Base-by-base conservation (phyloP, 1,139 yeast species). In the Diutina neorugosa region DNA sequence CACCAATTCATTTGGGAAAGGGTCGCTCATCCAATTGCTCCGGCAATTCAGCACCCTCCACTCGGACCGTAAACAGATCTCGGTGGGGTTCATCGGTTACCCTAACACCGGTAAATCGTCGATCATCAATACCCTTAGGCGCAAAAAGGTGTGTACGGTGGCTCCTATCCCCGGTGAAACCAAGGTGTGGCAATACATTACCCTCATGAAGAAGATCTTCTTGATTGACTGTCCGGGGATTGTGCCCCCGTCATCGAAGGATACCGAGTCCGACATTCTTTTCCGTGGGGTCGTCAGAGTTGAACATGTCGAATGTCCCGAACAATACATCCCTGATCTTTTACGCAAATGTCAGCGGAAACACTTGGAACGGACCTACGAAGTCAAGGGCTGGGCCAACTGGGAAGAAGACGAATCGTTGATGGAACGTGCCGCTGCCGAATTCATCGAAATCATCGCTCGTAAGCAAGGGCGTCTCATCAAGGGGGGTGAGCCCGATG, bases 111-210 rank as follows among this genome's bases (percentile, higher is more conserved):
- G 98, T 61, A 93, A 93, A 67, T 91, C 98, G 1, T 87, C 96
- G 42, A 90, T 93, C 61, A 93, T 93, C 64, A 93, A 93, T 69
- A 91, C 98, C 1, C 74, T 93, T 60, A 82, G 97, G 66, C 84
- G 84, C 67, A 93, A 93, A 77, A 93, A 93, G 73, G 98, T 93
- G 50, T 94, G 98, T 72, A 84, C 80, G 51, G 98, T 93, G 52
- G 98, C 98, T 1, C 98, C 98, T 52, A 90, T 93, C 62, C 98
- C 98, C 34, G 98, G 98, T 66, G 98, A 93, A 67, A 93, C 98
- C 51, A 93, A 93, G 70, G 98, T 93, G 49, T 93, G 98, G 98
- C 98, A 93, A 74, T 93, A 93, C 71, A 90, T 93, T 63, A 91
- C 98, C 2, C 76, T 93, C 64, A 93, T 93, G 97, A 90, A 91